Evolutionary conservation across 2,329 filamentous ascomycete species (phyloP), one percentile per base, ranked within the genome.

Genomic region (Cylindrodendrum hubeiense): DNA sequence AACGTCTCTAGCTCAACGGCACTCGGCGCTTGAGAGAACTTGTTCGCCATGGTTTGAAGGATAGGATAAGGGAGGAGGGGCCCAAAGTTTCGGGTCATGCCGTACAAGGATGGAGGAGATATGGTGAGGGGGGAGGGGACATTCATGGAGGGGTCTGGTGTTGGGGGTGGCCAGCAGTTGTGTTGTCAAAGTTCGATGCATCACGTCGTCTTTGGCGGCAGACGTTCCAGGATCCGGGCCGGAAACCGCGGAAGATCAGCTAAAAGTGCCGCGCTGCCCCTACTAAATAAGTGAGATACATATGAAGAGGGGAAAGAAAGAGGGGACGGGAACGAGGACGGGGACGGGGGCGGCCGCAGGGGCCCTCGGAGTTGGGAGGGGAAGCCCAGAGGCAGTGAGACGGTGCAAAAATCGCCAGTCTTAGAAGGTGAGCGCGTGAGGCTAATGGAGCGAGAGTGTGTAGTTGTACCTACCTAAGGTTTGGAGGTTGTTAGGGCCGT

Each of bases 181-280:
- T 7, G 50, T 50, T 52, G 51, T 47, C 60, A 51, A 56, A 64
- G 41, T 47, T 51, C 30, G 56, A 34, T 39, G 47, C 50, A 55
- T 57, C 55, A 34, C 52, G 33, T 63, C 46, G 33, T 50, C 28
- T 56, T 30, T 22, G 37, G 37, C n/a, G 56, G 17, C 34, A 56
- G 30, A 47, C 50, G 30, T 28, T 62, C 54, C 41, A 55, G 61
- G 43, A 64, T 55, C 60, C 33, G 62, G 56, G 22, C 63, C 59
- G 67, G 67, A 71, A 63, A 70, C 41, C 41, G 55, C 67, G 64
- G 67, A 70, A 68, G 63, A 72, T 71, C 66, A 65, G 61, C 66
- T 59, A 56, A 64, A 71, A 63, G 34, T 68, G 60, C 64, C 51
- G 66, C 55, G 44, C 34, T 39, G 22, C 22, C 64, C 62, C 64